Percentiles rank a stretch among this genome's conserved stretches.
These are phyloP conservation scores for Aspergillus amoenus DNA, from an alignment of 2,329 filamentous ascomycete species.

Conservation along the genomic window DNA sequence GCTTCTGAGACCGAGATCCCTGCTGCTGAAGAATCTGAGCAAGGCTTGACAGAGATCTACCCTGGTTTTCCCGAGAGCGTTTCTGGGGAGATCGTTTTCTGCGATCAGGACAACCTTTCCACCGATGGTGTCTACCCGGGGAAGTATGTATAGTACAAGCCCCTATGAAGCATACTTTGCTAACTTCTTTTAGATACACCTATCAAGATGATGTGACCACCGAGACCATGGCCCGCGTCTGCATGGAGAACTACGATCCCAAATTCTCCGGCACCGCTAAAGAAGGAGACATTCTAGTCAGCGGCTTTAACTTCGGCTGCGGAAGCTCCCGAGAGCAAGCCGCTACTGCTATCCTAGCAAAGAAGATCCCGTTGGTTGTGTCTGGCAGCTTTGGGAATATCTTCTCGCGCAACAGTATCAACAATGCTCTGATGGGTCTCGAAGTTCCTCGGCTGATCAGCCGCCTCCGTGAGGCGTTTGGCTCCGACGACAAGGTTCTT, in stretches of 20 bases:
- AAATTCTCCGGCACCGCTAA: constrained; percentile 64
- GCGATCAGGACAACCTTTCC: constrained; percentile 81
- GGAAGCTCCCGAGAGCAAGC: constrained; percentile 82
- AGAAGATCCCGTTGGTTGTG: constrained; percentile 39
- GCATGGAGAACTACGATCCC: constrained; percentile 91
- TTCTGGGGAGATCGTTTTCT: constrained; percentile 83
- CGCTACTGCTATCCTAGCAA: constrained; percentile 65
- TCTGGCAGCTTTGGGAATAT: constrained; percentile 42
- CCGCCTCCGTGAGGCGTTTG: constrained; percentile 36
- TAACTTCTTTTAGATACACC: constrained; percentile 53
- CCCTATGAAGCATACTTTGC: background rate
- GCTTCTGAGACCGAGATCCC: constrained; percentile 2
- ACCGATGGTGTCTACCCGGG: constrained; percentile 92
- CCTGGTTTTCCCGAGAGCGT: constrained; percentile 85
- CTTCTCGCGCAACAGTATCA: constrained; percentile 42
- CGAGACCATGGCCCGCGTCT: constrained; percentile 82
- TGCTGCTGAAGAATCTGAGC: constrained; percentile 20
- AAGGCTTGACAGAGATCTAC: constrained; percentile 64
- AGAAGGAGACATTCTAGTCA: constrained; percentile 75
- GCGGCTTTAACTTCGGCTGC: constrained; percentile 86
- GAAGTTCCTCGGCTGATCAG: constrained; percentile 38
- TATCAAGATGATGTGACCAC: constrained; percentile 80
- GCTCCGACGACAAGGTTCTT: constrained; percentile 19
- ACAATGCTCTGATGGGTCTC: constrained; percentile 43
- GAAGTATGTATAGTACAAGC: background rate